Base-by-base conservation (phyloP, 352 stramenopile species). In the Globisporangium alternatum region DNA sequence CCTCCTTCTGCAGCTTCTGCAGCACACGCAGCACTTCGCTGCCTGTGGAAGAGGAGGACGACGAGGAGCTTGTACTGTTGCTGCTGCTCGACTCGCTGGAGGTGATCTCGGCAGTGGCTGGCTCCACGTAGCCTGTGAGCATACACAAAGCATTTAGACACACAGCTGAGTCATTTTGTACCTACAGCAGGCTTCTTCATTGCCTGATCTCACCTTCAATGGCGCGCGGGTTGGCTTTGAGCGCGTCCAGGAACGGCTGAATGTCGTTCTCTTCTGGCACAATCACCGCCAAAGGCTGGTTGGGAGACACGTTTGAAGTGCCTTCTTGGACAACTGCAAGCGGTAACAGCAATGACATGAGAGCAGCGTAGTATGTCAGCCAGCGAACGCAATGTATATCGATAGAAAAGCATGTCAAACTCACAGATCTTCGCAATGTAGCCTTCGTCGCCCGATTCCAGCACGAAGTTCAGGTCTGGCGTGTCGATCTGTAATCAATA, bases 401-500 rank as follows among this genome's bases (percentile, higher is more conserved):
- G 22, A 33, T 19, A 33, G 13, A 53, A 53, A 31, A 53, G 47
- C 47, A 30, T 33, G n/a, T 10, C 13, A 8, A 13, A 61, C 44
- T 28, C 17, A 63, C 55, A 63, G 30, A 62, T 69, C 28, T 49
- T 85, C 22, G 87, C 87, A 37, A 96, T 71, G 63, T 83, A 91
- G 44, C 87, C 87, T 56, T 89, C 82, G 65, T 96, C 87, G 21
- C 86, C 87, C 35, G 81, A 72, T 61, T 96, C 85, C 31, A 96
- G 70, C 67, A 84, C 77, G 49, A 96, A 91, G 48, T 76, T 79
- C 51, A 96, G 70, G 63, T 96, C 87, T 6, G 87, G 87, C 37
- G 87, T 96, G 61, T 96, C 87, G 60, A 96, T 92, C 85, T 90
- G 61, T 52, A 47, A n/a, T n/a, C n/a, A n/a, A n/a, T n/a, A n/a